A percentile compares a stretch with the other conserved stretches of the same genome.
Evolutionary conservation across 2,329 filamentous ascomycete genomes (phyloP).

Genomic region (Madurella fahalii): DNA sequence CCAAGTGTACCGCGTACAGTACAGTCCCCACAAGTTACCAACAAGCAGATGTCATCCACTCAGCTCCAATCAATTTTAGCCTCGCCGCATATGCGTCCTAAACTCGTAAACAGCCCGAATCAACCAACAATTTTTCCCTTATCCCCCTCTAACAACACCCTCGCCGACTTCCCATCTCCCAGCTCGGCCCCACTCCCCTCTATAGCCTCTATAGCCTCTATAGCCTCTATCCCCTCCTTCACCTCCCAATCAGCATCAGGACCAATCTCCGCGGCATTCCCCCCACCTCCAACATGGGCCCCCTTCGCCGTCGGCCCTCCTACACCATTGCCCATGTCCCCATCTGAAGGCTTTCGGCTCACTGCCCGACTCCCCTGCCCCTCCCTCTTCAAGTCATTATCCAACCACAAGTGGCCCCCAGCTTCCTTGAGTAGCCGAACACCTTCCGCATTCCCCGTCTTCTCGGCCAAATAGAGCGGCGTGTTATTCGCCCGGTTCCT

Average conservation of each 20-base stretch:
- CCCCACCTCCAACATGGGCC: background rate
- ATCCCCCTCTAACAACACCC: slow-evolving; percentile 6
- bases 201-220: background rate
- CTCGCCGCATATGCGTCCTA: background rate
- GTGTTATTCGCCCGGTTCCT: slow-evolving; percentile 63
- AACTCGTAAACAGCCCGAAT: background rate
- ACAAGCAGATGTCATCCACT: too few relatives aligned
- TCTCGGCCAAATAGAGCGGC: slow-evolving; percentile 59
- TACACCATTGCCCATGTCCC: background rate
- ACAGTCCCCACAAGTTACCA: too few relatives aligned
- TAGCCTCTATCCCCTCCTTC: background rate
- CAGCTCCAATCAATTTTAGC: too few relatives aligned
- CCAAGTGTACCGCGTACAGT: too few relatives aligned
- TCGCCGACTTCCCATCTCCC: background rate
- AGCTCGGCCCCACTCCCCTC: background rate
- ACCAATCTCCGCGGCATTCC: background rate
- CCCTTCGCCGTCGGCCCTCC: background rate
- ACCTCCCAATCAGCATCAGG: background rate
- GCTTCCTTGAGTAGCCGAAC: slow-evolving; percentile 52
- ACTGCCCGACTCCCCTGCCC: slow-evolving; percentile 15
- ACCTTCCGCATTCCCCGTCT: slow-evolving; percentile 51
- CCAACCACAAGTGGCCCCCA: slow-evolving; percentile 56
- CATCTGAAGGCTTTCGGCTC: slow-evolving; percentile 1
- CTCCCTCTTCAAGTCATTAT: slow-evolving; percentile 35
- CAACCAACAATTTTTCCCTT: slow-evolving; percentile 12